A percentile compares a stretch with the other conserved stretches of the same genome.
phyloP scores from a whole-genome alignment of 179 eudicot genomes.

The Camellia oleifera region DNA sequence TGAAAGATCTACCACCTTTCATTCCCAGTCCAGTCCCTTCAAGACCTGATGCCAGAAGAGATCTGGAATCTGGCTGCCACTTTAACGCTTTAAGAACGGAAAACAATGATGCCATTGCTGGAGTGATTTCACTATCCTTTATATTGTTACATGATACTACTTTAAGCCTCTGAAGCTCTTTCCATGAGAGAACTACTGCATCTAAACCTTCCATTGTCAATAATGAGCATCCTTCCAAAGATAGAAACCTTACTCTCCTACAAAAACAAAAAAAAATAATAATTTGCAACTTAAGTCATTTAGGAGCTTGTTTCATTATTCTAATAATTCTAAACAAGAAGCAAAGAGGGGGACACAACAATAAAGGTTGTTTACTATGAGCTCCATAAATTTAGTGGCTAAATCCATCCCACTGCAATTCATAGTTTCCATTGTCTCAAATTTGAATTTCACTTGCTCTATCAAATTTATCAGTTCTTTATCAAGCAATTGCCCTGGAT shows the following conservation, averaged over 20 bases:
- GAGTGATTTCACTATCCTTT: constrained; percentile 71
- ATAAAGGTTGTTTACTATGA: neutral
- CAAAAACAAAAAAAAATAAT: constrained; percentile 8
- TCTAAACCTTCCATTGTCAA: constrained; percentile 76
- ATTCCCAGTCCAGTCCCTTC: constrained; percentile 73
- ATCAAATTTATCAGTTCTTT: neutral
- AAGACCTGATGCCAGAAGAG: constrained; percentile 67
- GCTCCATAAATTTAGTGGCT: neutral
- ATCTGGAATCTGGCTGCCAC: constrained; percentile 89
- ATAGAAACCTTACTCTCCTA: constrained; percentile 69
- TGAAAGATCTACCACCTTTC: constrained; percentile 81
- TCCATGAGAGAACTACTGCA: constrained; percentile 71
- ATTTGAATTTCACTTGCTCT: neutral
- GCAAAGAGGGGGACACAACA: neutral
- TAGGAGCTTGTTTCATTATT: neutral
- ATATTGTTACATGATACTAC: constrained; percentile 88
- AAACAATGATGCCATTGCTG: constrained; percentile 69
- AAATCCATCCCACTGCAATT: neutral
- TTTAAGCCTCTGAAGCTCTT: constrained; percentile 61
- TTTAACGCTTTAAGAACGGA: constrained; percentile 76
- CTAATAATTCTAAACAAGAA: neutral
- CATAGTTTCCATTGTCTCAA: neutral
- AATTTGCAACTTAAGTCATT: constrained; percentile 4
- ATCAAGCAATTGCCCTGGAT: neutral
- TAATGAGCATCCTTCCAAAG: constrained; percentile 88